Conservation (phyloP, 164 flowering plant genomes). For the Umbellularia californica region DNA sequence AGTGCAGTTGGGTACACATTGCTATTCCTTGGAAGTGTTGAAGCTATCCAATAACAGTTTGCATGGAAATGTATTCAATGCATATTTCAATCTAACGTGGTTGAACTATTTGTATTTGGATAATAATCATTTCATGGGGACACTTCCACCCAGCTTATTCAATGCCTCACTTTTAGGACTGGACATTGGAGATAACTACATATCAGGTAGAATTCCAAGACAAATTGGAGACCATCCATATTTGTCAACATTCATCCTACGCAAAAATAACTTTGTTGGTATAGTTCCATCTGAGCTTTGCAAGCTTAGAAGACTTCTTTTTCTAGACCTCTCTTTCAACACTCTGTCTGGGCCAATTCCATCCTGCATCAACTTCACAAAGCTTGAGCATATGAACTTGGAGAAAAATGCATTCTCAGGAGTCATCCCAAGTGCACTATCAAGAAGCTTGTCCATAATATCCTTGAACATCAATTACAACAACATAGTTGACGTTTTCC, state of each 20-base stretch:
- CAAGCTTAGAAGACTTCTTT: background rate
- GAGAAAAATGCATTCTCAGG: slow-evolving; percentile 7
- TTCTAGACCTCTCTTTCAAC: slow-evolving; percentile 5
- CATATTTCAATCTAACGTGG: background rate
- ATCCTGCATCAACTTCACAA: slow-evolving; percentile 5
- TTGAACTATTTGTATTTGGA: background rate
- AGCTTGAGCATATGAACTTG: background rate
- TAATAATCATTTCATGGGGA: background rate
- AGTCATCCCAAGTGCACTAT: background rate
- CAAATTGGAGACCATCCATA: slow-evolving; percentile 3
- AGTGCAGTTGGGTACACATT: slow-evolving; percentile 2
- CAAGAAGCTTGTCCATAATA: background rate
- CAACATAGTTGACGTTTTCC: slow-evolving; percentile 16
- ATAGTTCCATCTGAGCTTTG: background rate
- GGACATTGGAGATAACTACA: background rate
- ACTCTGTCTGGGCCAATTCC: slow-evolving; percentile 1
- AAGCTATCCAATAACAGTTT: slow-evolving; percentile 16
- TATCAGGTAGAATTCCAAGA: slow-evolving; percentile 1
- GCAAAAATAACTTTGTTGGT: background rate
- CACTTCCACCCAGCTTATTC: background rate
- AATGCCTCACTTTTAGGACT: background rate
- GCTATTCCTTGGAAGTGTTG: background rate
- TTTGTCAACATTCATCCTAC: background rate
- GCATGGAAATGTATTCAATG: slow-evolving; percentile 6
- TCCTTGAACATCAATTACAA: slow-evolving; percentile 5